Conservation (phyloP, 345 rosid genomes). For the Euclidium syriacum region DNA sequence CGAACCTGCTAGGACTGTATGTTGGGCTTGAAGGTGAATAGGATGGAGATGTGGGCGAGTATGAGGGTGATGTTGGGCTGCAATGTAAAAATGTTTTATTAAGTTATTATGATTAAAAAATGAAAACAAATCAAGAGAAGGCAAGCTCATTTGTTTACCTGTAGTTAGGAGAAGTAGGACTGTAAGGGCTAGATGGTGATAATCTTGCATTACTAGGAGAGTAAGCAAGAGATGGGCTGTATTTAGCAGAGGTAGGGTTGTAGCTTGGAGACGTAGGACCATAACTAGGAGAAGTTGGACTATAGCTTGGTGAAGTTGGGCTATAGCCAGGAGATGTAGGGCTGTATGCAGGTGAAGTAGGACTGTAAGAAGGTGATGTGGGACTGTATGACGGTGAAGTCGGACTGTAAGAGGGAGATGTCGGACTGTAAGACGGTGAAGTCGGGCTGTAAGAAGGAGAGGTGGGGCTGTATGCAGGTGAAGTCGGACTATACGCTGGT, state of each 20-base stretch:
- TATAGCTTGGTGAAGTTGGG: slow-evolving; percentile 76
- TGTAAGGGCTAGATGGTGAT: slow-evolving; percentile 86
- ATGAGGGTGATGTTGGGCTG: slow-evolving; percentile 91
- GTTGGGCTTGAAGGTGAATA: slow-evolving; percentile 92
- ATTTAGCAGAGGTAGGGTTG: slow-evolving; percentile 56
- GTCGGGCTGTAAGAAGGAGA: slow-evolving; percentile 86
- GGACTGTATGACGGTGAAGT: slow-evolving; percentile 78
- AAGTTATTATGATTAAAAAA: neutral
- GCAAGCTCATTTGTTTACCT: slow-evolving; percentile 37
- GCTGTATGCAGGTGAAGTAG: slow-evolving; percentile 81
- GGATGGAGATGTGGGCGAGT: slow-evolving; percentile 91
- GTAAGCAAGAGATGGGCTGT: slow-evolving; percentile 79
- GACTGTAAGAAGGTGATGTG: slow-evolving; percentile 71
- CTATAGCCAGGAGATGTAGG: slow-evolving; percentile 79
- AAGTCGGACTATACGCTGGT: slow-evolving; percentile 68
- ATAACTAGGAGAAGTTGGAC: slow-evolving; percentile 76
- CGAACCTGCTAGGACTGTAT: slow-evolving; percentile 90
- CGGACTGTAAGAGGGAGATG: slow-evolving; percentile 82
- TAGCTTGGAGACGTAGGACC: slow-evolving; percentile 71
- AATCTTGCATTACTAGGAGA: slow-evolving; percentile 91
- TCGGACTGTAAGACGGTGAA: slow-evolving; percentile 78
- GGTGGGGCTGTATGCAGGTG: slow-evolving; percentile 77
- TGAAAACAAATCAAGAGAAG: neutral
- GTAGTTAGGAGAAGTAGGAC: slow-evolving; percentile 92
- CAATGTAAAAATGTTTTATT: neutral